Evolutionary conservation across 2,329 filamentous ascomycete genomes (phyloP).

Genomic region (Talaromyces sp.): DNA sequence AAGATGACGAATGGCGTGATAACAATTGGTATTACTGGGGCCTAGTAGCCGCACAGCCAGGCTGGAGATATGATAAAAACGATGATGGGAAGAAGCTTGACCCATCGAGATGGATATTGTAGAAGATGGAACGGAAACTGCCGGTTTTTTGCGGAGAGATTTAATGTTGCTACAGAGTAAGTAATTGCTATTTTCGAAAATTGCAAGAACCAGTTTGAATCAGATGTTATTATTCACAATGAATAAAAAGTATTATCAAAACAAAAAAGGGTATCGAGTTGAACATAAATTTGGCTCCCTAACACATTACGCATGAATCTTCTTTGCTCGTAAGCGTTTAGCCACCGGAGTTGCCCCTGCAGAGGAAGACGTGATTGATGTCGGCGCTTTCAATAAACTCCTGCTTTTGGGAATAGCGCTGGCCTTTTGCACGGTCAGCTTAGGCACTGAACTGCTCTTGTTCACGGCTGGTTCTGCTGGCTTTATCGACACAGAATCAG

Average conservation of each 20-base stretch:
- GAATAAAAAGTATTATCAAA: background rate
- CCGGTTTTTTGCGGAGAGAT: background rate
- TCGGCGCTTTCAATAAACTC: constrained; percentile 22
- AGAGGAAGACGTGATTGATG: constrained; percentile 8
- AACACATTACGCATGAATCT: background rate
- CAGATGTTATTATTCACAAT: background rate
- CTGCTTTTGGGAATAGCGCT: constrained; percentile 21
- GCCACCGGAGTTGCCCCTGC: constrained; percentile 35
- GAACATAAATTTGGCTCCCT: background rate
- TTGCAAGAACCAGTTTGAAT: background rate
- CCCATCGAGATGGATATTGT: too few relatives aligned
- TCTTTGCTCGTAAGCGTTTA: constrained; percentile 25
- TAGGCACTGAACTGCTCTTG: constrained; percentile 8
- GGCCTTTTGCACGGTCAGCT: constrained; percentile 16
- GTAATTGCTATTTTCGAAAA: background rate
- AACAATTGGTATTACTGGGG: too few relatives aligned
- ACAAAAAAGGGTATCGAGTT: background rate
- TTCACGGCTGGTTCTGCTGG: background rate
- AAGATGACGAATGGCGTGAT: too few relatives aligned
- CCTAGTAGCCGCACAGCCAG: too few relatives aligned
- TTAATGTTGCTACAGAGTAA: too few relatives aligned
- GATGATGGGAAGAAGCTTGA: too few relatives aligned
- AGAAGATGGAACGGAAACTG: background rate
- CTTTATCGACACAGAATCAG: background rate
- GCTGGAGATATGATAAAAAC: too few relatives aligned